Conservation (phyloP, 2,329 filamentous ascomycete species). For the Acrodontium crateriforme region DNA sequence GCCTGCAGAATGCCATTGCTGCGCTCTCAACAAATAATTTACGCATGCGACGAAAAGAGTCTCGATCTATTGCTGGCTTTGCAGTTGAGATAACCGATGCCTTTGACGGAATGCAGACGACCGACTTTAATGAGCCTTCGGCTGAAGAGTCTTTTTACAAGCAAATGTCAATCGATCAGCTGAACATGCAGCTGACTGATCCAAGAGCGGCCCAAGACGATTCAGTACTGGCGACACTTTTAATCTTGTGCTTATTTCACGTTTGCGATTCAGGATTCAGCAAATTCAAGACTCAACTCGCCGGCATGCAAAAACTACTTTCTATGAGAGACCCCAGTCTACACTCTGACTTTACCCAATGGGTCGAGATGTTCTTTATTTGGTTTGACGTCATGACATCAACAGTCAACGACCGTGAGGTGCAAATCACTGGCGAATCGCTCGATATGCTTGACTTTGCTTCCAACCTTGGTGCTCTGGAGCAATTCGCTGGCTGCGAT, state of each 20-base stretch:
- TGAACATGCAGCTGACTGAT: slow-evolving; percentile 76
- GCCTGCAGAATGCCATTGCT: slow-evolving; percentile 84
- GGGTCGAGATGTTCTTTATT: slow-evolving; percentile 87
- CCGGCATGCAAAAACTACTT: slow-evolving; percentile 81
- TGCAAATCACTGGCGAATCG: slow-evolving; percentile 54
- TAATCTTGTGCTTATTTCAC: slow-evolving; percentile 81
- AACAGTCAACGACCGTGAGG: slow-evolving; percentile 81
- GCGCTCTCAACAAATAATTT: slow-evolving; percentile 80
- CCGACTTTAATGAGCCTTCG: slow-evolving; percentile 42
- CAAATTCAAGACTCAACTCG: slow-evolving; percentile 86
- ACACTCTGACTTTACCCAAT: slow-evolving; percentile 55
- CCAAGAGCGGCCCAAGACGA: slow-evolving; percentile 63
- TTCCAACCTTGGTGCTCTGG: slow-evolving; percentile 56
- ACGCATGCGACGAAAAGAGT: slow-evolving; percentile 64
- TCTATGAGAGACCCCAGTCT: slow-evolving; percentile 54
- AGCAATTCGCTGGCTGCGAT: slow-evolving; percentile 82
- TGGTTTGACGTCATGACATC: slow-evolving; percentile 91
- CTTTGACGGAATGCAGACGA: slow-evolving; percentile 15
- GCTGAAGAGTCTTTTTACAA: slow-evolving; percentile 75
- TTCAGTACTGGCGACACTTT: slow-evolving; percentile 72
- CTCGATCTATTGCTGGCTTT: slow-evolving; percentile 22
- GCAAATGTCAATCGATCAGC: slow-evolving; percentile 63
- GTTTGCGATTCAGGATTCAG: slow-evolving; percentile 88
- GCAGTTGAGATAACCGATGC: slow-evolving; percentile 18
- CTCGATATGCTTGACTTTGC: slow-evolving; percentile 51